Percentiles rank a stretch among this genome's conserved stretches.
Conservation (phyloP, 345 rosid species). For the Rhizophora mangle region DNA sequence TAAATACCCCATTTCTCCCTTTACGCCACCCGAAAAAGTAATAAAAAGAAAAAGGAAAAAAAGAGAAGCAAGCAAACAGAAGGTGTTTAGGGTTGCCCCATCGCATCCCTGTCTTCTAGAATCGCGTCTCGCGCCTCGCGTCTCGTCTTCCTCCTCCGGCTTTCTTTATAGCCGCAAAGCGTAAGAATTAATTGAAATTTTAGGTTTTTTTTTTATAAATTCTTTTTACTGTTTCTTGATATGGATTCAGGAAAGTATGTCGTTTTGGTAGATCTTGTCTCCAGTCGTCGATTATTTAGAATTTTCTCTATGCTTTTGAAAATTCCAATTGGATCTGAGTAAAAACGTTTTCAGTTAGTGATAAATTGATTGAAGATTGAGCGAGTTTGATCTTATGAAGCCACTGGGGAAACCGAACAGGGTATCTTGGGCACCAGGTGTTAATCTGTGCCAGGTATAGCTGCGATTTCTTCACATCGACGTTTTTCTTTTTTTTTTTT, state of each 20-base stretch:
- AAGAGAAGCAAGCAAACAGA: not conserved
- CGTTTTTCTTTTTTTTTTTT: not conserved
- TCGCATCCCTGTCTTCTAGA: not conserved
- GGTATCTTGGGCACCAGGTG: constrained; percentile 57
- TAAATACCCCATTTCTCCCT: too few species aligned
- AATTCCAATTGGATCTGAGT: not conserved
- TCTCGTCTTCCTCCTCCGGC: not conserved
- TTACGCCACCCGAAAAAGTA: too few species aligned
- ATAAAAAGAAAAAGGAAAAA: too few species aligned
- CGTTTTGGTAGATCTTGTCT: too few species aligned
- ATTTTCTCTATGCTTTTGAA: too few species aligned
- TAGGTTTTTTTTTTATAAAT: not conserved
- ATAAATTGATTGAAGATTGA: not conserved
- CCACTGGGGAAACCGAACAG: constrained; percentile 48
- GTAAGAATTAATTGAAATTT: not conserved
- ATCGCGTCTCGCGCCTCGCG: not conserved
- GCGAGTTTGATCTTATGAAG: constrained; percentile 28
- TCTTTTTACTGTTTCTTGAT: too few species aligned
- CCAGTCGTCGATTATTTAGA: too few species aligned
- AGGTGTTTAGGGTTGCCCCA: not conserved
- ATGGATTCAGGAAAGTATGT: too few species aligned
- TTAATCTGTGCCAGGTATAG: constrained; percentile 59
- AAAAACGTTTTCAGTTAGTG: not conserved
- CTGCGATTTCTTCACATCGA: not conserved
- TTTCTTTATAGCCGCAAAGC: not conserved